These are phyloP conservation scores for Cyberlindnera samutprakarnensis DNA, from an alignment of 805 yeast genomes.

Conservation along the genomic window DNA sequence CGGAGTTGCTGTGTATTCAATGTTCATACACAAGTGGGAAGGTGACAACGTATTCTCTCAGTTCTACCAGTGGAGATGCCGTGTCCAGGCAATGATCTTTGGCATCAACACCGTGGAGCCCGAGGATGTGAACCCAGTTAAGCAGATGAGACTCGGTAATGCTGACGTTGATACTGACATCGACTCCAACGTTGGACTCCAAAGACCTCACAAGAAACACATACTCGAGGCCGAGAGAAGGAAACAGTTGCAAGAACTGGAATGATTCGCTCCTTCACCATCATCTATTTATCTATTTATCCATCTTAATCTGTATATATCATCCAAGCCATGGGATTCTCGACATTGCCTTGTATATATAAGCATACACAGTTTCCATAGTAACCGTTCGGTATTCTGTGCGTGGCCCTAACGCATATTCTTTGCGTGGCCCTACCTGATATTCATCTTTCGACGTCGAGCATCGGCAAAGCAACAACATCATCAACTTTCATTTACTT, in stretches of 20 bases:
- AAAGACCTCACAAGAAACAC: constrained; percentile 66
- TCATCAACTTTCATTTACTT: no score
- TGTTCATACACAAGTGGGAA: constrained; percentile 78
- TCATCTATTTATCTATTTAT: background rate
- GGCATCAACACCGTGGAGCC: constrained; percentile 57
- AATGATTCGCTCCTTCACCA: constrained; percentile 5
- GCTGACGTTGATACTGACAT: constrained; percentile 25
- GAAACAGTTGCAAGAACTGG: constrained; percentile 61
- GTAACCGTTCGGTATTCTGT: no score
- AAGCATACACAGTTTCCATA: no score
- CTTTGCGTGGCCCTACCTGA: no score
- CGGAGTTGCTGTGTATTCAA: constrained; percentile 46
- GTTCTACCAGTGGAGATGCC: constrained; percentile 55
- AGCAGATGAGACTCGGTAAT: constrained; percentile 29
- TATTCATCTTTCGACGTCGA: no score
- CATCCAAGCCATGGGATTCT: background rate
- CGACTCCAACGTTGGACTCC: constrained; percentile 36
- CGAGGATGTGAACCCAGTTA: constrained; percentile 22
- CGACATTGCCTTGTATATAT: no score
- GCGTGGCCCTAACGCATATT: no score
- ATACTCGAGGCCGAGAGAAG: constrained; percentile 67
- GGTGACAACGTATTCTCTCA: constrained; percentile 67
- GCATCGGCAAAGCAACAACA: no score
- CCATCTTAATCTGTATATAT: background rate
- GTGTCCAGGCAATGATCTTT: constrained; percentile 43